phyloP scores from a whole-genome alignment of 2,329 filamentous ascomycete species.

The Hypoxylon sp. region DNA sequence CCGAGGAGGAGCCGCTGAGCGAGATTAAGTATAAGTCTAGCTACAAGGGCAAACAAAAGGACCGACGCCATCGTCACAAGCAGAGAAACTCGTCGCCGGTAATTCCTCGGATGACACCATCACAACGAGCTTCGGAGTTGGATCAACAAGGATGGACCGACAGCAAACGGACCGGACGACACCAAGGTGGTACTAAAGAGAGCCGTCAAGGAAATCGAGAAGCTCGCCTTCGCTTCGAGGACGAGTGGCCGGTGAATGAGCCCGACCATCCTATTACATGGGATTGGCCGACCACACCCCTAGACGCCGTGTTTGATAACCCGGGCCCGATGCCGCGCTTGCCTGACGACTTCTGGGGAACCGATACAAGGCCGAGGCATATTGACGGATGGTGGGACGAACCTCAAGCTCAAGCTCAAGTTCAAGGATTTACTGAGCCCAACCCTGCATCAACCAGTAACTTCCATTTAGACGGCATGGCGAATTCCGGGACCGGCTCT shows the following conservation, averaged over 20 bases:
- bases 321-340: conserved; percentile 9
- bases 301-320: conserved; percentile 7
- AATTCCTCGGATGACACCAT: not conserved
- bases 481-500: conserved; percentile 29
- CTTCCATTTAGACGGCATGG: conserved; percentile 38
- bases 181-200: conserved; percentile 80
- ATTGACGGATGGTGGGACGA: no score
- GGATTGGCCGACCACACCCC: conserved; percentile 30
- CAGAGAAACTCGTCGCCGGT: not conserved
- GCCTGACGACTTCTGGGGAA: conserved; percentile 29
- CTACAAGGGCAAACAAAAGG: not conserved
- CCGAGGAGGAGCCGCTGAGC: not conserved
- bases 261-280: conserved; percentile 8
- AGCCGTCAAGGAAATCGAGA: conserved; percentile 72
- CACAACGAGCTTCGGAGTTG: conserved; percentile 70
- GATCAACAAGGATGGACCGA: conserved; percentile 78
- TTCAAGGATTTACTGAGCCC: conserved; percentile 37
- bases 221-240: not conserved
- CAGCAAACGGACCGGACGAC: conserved; percentile 81
- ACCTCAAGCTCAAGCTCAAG: conserved; percentile 32
- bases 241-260: conserved; percentile 47
- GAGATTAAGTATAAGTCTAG: not conserved
- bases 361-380: conserved; percentile 19
- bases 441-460: conserved; percentile 43
- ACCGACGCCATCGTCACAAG: not conserved